Conservation (phyloP, 23 red algal genomes). For the Gracilaria gracilis region DNA sequence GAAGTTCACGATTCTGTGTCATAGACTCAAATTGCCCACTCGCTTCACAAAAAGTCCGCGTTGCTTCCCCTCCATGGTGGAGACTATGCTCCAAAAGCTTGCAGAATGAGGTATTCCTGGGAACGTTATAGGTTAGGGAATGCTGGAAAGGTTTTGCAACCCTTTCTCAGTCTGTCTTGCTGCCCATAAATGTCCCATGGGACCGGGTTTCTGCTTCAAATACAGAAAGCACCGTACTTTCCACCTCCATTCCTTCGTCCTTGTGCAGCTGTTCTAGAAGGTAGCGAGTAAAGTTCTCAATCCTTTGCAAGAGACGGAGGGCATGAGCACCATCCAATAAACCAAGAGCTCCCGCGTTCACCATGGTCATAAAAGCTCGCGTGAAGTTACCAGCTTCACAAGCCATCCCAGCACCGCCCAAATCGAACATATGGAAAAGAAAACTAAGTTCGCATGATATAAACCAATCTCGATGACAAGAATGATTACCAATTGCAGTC, state of each 20-base stretch:
- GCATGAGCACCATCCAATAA: conserved; percentile 79
- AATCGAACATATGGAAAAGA: conserved; percentile 93
- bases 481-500: conserved; percentile 76
- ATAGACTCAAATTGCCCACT: conserved; percentile 77
- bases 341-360: conserved; percentile 86
- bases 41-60: conserved; percentile 71
- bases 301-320: conserved; percentile 61
- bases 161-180: conserved; percentile 69
- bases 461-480: conserved; percentile 77
- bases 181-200: conserved; percentile 55
- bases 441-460: conserved; percentile 90
- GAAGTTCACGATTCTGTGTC: conserved; percentile 68
- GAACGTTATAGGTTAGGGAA: conserved; percentile 43
- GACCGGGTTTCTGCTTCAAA: conserved; percentile 71
- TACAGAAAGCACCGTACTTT: conserved; percentile 54
- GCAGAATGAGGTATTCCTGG: conserved; percentile 26
- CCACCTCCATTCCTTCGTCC: conserved; percentile 47
- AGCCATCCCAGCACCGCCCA: conserved; percentile 80
- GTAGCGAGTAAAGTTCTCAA: conserved; percentile 90
- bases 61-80: conserved; percentile 43
- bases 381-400: conserved; percentile 92
- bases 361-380: conserved; percentile 84
- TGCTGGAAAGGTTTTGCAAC: conserved; percentile 68
- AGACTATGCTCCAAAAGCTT: conserved; percentile 59
- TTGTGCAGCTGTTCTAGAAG: conserved; percentile 92